Conservation (phyloP, 1,284 basidiomycete genomes). For the Puccinia triticina region DNA sequence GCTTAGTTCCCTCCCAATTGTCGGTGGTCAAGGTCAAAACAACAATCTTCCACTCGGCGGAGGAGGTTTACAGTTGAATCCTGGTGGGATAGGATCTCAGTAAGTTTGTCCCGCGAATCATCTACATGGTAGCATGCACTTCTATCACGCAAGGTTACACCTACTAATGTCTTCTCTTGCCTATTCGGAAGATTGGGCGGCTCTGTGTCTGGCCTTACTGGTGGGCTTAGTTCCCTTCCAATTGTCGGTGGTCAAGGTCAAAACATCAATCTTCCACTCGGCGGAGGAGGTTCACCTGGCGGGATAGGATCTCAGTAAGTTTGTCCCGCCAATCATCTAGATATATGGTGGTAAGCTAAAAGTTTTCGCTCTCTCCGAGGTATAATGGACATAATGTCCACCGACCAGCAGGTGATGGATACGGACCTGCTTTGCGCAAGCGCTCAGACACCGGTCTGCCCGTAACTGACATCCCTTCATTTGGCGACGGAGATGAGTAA, state of each 20-base stretch:
- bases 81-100: neutral
- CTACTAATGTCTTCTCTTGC: neutral
- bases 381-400: neutral
- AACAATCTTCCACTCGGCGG: no score
- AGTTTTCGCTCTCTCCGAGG: neutral
- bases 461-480: neutral
- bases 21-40: neutral
- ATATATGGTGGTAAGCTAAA: neutral
- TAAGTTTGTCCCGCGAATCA: neutral
- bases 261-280: neutral
- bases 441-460: slow-evolving; percentile 10
- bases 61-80: neutral
- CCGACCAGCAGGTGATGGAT: neutral
- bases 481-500: neutral
- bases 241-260: neutral
- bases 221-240: neutral
- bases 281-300: neutral
- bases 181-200: neutral
- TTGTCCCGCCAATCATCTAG: neutral
- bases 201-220: no score
- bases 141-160: neutral
- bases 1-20: no score
- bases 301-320: neutral
- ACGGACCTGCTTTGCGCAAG: neutral
- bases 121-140: neutral